Conservation (phyloP, 2,329 filamentous ascomycete species). For the Pseudogymnoascus sp. region DNA sequence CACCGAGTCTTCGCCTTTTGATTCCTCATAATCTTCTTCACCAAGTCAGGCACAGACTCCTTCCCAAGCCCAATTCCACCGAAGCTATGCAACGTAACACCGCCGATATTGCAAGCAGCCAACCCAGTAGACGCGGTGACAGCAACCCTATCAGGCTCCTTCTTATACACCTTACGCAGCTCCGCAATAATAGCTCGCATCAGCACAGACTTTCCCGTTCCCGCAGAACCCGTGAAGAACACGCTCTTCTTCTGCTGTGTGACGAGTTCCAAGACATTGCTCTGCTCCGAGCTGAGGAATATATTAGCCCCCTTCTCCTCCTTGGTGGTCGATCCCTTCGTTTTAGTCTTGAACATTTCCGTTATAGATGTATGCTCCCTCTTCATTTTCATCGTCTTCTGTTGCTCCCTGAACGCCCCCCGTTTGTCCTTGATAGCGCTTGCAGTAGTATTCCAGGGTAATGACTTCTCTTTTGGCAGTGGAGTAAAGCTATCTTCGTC, state of each 20-base stretch:
- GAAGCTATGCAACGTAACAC: conserved; percentile 93
- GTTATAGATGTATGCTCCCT: conserved; percentile 26
- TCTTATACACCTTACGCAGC: conserved; percentile 64
- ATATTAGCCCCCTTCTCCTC: conserved; percentile 40
- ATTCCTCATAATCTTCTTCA: conserved; percentile 87
- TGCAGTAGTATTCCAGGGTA: conserved; percentile 64
- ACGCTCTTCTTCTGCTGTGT: conserved; percentile 75
- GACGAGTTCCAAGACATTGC: conserved; percentile 74
- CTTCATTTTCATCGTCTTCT: conserved; percentile 39
- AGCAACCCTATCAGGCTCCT: conserved; percentile 75
- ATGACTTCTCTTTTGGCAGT: conserved; percentile 27
- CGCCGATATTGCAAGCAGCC: conserved; percentile 93
- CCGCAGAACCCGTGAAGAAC: conserved; percentile 95
- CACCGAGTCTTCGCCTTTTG: conserved; percentile 81
- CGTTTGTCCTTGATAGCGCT: conserved; percentile 71
- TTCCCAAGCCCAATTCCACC: conserved; percentile 92
- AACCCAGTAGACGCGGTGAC: conserved; percentile 94
- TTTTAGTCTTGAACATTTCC: background rate
- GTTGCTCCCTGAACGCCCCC: conserved; percentile 60
- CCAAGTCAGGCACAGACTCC: conserved; percentile 67
- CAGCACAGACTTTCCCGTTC: conserved; percentile 93
- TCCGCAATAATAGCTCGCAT: conserved; percentile 84
- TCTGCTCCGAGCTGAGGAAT: conserved; percentile 81
- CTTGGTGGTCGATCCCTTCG: conserved; percentile 27
- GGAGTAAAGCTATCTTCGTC: background rate